A percentile compares a stretch with the other conserved stretches of the same genome.
Conservation (phyloP, 352 stramenopile species). For the Phytophthora foliorum region DNA sequence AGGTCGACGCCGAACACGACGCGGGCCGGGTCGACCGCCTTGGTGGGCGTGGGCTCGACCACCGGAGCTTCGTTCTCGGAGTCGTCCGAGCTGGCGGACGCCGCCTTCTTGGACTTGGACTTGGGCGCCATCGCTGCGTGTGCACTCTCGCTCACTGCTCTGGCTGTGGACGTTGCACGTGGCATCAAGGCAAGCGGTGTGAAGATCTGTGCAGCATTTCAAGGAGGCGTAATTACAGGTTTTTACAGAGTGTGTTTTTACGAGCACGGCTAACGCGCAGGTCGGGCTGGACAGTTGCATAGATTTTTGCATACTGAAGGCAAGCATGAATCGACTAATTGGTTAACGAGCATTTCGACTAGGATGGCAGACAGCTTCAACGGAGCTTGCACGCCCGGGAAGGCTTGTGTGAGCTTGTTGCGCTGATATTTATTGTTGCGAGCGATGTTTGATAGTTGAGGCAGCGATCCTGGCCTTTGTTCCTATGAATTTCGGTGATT, state of each 20-base stretch:
- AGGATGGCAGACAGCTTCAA: background rate
- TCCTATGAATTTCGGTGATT: background rate
- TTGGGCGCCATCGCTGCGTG: constrained; percentile 60
- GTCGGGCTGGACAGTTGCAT: background rate
- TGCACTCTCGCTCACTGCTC: constrained; percentile 15
- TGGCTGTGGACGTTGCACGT: constrained; percentile 41
- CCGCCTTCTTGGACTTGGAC: constrained; percentile 68
- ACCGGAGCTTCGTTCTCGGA: constrained; percentile 33
- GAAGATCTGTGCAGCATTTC: constrained; percentile 37
- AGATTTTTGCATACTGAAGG: background rate
- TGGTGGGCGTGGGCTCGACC: constrained; percentile 14
- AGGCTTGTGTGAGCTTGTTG: background rate
- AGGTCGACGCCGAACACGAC: constrained; percentile 76
- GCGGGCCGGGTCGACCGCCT: constrained; percentile 16
- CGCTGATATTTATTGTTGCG: background rate
- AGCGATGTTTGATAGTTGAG: background rate
- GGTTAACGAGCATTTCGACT: background rate
- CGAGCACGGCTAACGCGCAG: background rate
- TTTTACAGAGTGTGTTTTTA: constrained; percentile 29
- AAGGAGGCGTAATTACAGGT: constrained; percentile 42
- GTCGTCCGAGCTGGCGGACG: constrained; percentile 20
- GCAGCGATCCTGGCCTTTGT: background rate
- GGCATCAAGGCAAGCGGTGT: constrained; percentile 31
- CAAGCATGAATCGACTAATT: background rate
- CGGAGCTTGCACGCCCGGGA: background rate